These are phyloP conservation scores for Calonectria pteridis DNA, from an alignment of 2,329 filamentous ascomycete species.

Conservation along the genomic window DNA sequence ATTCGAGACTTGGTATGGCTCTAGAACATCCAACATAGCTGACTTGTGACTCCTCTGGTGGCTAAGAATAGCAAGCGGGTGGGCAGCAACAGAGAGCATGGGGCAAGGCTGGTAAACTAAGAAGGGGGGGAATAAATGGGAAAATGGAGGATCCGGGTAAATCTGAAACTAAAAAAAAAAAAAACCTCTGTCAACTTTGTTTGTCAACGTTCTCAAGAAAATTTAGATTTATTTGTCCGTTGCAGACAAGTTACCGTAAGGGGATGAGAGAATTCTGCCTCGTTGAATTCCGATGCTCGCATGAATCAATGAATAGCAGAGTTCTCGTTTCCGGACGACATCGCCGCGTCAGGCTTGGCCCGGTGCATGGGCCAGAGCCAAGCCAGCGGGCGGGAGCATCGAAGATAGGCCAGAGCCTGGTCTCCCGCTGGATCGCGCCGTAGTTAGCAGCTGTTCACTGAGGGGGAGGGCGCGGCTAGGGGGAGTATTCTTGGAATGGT, in stretches of 20 bases:
- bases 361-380: background rate
- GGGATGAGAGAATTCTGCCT: background rate
- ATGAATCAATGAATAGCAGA: background rate
- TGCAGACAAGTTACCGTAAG: background rate
- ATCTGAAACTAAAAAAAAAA: background rate
- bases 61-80: background rate
- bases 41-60: background rate
- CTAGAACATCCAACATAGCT: background rate
- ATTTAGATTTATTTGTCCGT: background rate
- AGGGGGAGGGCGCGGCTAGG: constrained; percentile 5
- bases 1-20: background rate
- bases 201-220: background rate
- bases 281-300: background rate
- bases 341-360: background rate
- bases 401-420: constrained; percentile 22
- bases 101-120: background rate
- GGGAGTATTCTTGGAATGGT: constrained; percentile 14
- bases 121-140: background rate
- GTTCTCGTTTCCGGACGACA: background rate
- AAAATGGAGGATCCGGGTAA: background rate
- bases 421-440: constrained; percentile 15
- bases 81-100: background rate
- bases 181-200: background rate
- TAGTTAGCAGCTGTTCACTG: background rate
- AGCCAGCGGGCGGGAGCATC: background rate